Conservation (phyloP, 169 alveolate species). For the Plasmodium inui region DNA sequence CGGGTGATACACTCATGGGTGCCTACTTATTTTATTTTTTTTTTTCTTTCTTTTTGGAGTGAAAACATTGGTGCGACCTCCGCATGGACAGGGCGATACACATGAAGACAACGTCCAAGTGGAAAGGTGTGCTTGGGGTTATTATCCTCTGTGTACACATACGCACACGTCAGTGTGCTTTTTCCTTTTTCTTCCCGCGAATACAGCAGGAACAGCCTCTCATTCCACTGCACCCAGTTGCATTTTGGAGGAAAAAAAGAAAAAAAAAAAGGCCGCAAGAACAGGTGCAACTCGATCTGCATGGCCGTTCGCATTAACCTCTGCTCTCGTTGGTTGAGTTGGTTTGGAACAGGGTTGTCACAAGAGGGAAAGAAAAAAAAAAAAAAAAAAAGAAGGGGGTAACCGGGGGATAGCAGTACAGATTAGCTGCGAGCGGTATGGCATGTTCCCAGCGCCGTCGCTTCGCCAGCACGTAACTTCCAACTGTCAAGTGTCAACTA, state of each 20-base stretch:
- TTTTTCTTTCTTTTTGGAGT: background rate
- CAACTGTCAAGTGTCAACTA: background rate
- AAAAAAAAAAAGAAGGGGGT: background rate
- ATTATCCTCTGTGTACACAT: background rate
- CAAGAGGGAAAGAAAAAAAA: background rate
- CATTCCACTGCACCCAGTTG: background rate
- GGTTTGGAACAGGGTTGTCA: background rate
- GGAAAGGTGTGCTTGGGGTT: background rate
- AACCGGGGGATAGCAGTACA: background rate
- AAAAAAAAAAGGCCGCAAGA: background rate
- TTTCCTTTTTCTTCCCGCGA: background rate
- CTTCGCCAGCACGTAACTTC: background rate
- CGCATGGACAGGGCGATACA: background rate
- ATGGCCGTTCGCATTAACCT: background rate
- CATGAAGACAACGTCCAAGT: background rate
- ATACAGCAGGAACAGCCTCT: background rate
- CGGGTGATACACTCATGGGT: background rate
- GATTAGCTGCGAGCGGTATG: background rate
- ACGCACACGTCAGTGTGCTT: background rate
- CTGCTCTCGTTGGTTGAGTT: background rate
- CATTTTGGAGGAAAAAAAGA: background rate
- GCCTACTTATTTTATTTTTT: background rate
- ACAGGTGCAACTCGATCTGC: background rate
- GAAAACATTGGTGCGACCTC: background rate
- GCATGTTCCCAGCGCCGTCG: background rate